Conservation (phyloP, 768 basidiomycete genomes). For the Trametes cubensis region DNA sequence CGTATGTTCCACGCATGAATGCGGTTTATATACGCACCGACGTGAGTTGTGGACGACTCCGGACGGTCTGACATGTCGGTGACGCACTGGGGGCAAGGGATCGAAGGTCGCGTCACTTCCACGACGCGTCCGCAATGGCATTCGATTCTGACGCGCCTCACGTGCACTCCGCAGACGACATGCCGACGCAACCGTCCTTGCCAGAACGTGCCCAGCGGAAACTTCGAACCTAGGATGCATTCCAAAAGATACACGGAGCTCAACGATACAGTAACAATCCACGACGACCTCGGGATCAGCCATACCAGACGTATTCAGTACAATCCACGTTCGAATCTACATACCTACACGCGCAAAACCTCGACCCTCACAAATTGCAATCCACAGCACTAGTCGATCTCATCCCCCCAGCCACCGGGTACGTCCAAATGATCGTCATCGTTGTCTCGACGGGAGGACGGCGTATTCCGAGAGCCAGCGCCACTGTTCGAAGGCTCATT, state of each 20-base stretch:
- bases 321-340: too few species aligned
- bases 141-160: not conserved
- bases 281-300: not conserved
- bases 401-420: slow-evolving; percentile 29
- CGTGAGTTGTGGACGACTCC: too few species aligned
- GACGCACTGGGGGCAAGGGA: slow-evolving; percentile 13
- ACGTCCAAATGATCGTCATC: slow-evolving; percentile 14
- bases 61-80: not conserved
- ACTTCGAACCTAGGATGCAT: not conserved
- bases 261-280: not conserved
- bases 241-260: not conserved
- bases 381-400: slow-evolving; percentile 19
- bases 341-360: too few species aligned
- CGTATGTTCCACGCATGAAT: too few species aligned
- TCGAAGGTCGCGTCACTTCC: slow-evolving; percentile 17
- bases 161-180: not conserved
- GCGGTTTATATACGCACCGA: slow-evolving; percentile 1
- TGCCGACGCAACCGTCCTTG: too few species aligned
- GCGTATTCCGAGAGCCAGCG: not conserved
- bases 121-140: slow-evolving; percentile 2
- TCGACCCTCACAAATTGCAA: not conserved
- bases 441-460: not conserved
- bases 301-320: not conserved
- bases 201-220: not conserved
- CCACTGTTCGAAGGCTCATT: not conserved